phyloP scores from a whole-genome alignment of 805 yeast genomes.

The Yamadazyma takamatsuzukensis region DNA sequence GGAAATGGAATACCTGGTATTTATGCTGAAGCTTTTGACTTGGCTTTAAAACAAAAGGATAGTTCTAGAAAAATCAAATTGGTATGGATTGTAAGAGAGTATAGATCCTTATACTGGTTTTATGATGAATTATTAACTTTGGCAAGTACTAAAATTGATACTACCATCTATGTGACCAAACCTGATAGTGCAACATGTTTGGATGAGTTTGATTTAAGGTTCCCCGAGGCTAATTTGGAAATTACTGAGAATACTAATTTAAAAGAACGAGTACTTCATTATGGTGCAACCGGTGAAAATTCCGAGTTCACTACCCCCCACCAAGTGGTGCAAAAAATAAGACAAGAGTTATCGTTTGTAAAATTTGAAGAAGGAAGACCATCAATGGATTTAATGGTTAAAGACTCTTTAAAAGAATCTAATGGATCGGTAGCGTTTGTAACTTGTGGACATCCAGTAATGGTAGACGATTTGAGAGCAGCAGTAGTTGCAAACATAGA shows the following conservation, averaged over 20 bases:
- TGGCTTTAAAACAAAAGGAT: slow-evolving; percentile 10
- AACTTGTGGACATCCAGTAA: slow-evolving; percentile 59
- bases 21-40: slow-evolving; percentile 28
- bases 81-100: slow-evolving; percentile 62
- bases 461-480: slow-evolving; percentile 55
- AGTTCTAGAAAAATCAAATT: slow-evolving; percentile 31
- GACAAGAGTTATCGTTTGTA: slow-evolving; percentile 24
- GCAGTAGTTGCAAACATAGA: slow-evolving; percentile 41
- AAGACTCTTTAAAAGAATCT: slow-evolving; percentile 30
- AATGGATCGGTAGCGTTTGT: slow-evolving; percentile 47
- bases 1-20: slow-evolving; percentile 43
- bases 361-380: slow-evolving; percentile 50
- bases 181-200: slow-evolving; percentile 32
- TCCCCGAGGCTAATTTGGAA: slow-evolving; percentile 1
- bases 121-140: slow-evolving; percentile 37
- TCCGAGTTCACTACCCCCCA: background rate
- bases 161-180: slow-evolving; percentile 24
- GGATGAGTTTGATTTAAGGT: slow-evolving; percentile 12
- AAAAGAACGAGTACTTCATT: background rate
- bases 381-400: slow-evolving; percentile 34
- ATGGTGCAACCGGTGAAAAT: slow-evolving; percentile 3
- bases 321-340: slow-evolving; percentile 11
- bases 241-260: slow-evolving; percentile 10
- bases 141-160: slow-evolving; percentile 20
- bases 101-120: slow-evolving; percentile 49